Evolutionary conservation across 1,284 basidiomycete species (phyloP), one percentile per base, ranked within the genome.

Genomic region (Ganoderma lucidum): DNA sequence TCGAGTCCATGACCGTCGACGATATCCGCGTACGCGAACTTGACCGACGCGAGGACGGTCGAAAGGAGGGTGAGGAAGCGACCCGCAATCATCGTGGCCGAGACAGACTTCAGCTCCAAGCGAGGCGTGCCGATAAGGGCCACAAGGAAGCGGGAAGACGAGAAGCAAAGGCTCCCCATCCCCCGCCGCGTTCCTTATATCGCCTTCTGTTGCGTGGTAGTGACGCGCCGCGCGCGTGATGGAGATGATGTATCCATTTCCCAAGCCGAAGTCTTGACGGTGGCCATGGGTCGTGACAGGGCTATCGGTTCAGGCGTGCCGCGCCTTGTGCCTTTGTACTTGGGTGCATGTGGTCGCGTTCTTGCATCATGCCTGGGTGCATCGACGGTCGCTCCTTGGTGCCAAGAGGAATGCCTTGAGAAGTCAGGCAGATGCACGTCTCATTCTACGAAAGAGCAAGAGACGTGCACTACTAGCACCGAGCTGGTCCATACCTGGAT

Each of bases 11-110:
- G 39, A 32, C 56, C 63, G 39, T 28, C 48, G 15, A 63, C 37
- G 19, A n/a, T 28, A 48, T 66, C 63, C 44, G 72, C 72, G 51
- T 39, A 30, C n/a, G 59, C 66, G 35, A 70, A n/a, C 39, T 56
- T 37, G 39, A 64, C 70, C 19, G 68, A 67, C 2, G 68, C 64
- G 56, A 71, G 55, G 39, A 68, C 66, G 3, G 64, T 37, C 19
- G 66, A 66, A 60, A 73, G 64, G 39, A 67, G 66, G 6, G 66
- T 59, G 60, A 73, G 48, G 72, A 73, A 70, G 56, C 64, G 64
- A 44, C 66, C 64, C 60, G 70, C 70, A 42, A 71, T 56, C 72
- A 73, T 71, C 59, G n/a, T 61, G 58, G 30, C 53, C 30, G 30
- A 32, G 6, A 17, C 30, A 35, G 53, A 56, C 15, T 14, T 17